Evolutionary conservation across 495 filamentous ascomycete species (phyloP).

Genomic region (Podospora appendiculata): DNA sequence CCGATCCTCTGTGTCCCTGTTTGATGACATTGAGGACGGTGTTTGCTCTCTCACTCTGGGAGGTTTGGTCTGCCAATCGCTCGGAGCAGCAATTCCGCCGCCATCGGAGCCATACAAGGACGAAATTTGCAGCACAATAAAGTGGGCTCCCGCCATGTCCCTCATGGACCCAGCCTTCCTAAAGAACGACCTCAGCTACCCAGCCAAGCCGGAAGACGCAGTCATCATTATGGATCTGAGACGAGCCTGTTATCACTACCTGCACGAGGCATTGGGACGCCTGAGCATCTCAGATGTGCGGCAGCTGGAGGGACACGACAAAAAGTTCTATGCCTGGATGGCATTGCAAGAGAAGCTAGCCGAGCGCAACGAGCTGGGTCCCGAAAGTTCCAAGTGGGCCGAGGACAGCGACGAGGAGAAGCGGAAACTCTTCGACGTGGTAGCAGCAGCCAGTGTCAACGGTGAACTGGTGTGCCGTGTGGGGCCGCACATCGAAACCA

Average conservation of each 20-base stretch:
- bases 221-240: background rate
- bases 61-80: no score
- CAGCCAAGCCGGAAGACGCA: background rate
- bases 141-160: no score
- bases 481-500: constrained; percentile 26
- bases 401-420: background rate
- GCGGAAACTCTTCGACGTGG: background rate
- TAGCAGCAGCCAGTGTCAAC: constrained; percentile 1
- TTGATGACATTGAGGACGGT: background rate
- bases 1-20: background rate
- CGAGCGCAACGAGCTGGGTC: background rate
- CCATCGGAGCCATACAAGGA: no score
- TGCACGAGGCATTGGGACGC: background rate
- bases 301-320: background rate
- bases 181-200: no score
- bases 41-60: background rate
- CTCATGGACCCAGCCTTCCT: no score
- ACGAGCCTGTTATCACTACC: background rate
- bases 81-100: no score
- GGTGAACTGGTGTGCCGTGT: constrained; percentile 19
- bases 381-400: constrained; percentile 2
- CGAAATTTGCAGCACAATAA: no score
- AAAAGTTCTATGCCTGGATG: background rate
- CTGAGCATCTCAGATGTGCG: background rate
- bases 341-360: background rate